Percentiles rank a stretch among this genome's conserved stretches.
Conservation (phyloP, 2,329 filamentous ascomycete genomes). For the Fusarium concolor region DNA sequence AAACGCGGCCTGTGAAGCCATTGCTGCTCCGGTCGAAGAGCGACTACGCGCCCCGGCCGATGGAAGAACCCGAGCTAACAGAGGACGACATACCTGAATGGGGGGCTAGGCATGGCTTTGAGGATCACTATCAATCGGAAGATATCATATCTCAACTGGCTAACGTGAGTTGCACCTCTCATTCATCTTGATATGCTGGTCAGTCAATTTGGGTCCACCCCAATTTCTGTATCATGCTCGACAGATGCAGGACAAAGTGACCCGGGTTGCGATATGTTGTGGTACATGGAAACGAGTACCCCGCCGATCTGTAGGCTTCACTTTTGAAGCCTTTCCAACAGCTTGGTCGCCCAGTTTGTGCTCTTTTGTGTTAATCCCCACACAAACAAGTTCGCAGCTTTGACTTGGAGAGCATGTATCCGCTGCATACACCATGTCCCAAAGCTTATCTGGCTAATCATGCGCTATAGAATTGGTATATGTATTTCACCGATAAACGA, state of each 20-base stretch:
- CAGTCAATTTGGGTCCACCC: slow-evolving; percentile 27
- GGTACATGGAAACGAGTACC: background rate
- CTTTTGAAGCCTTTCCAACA: background rate
- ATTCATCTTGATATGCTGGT: slow-evolving; percentile 27
- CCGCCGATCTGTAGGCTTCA: background rate
- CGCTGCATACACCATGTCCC: background rate
- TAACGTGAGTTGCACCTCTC: slow-evolving; percentile 68
- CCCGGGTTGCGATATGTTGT: slow-evolving; percentile 1
- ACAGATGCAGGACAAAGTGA: slow-evolving; percentile 8
- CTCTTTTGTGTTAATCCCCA: background rate
- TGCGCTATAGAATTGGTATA: slow-evolving; percentile 86
- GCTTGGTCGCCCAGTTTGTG: background rate
- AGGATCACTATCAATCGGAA: slow-evolving; percentile 90
- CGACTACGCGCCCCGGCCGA: slow-evolving; percentile 61
- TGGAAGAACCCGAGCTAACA: slow-evolving; percentile 55
- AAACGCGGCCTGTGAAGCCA: slow-evolving; percentile 59
- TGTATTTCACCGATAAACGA: slow-evolving; percentile 99
- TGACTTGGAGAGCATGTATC: background rate
- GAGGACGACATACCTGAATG: slow-evolving; percentile 64
- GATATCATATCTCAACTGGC: slow-evolving; percentile 88
- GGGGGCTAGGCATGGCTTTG: slow-evolving; percentile 85
- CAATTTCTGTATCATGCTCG: slow-evolving; percentile 51
- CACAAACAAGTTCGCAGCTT: background rate
- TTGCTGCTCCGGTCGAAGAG: slow-evolving; percentile 68
- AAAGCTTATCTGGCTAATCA: slow-evolving; percentile 22